These are phyloP conservation scores for Ceratobasidium papillatum DNA, from an alignment of 1,284 basidiomycete genomes.

Conservation along the genomic window DNA sequence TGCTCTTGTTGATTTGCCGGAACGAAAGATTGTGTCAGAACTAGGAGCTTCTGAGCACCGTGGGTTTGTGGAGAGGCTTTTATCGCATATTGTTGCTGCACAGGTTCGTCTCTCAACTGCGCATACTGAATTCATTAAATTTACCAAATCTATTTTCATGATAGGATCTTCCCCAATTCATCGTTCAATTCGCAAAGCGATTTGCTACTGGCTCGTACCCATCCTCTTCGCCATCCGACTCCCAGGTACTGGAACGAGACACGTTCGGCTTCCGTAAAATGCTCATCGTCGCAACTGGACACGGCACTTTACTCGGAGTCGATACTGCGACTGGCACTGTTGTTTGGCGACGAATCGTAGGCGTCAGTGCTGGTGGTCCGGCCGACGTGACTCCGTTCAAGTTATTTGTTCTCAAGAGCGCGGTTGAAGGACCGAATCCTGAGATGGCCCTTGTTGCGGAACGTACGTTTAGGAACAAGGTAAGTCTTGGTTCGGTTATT, in stretches of 20 bases:
- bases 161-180: slow-evolving; percentile 77
- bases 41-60: slow-evolving; percentile 60
- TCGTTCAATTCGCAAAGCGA: slow-evolving; percentile 71
- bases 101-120: slow-evolving; percentile 58
- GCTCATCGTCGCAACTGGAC: slow-evolving; percentile 73
- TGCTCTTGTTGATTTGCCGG: slow-evolving; percentile 82
- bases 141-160: background rate
- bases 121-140: background rate
- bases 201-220: slow-evolving; percentile 78
- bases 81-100: slow-evolving; percentile 69
- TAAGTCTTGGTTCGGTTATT: background rate
- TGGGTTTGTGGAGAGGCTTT: slow-evolving; percentile 63
- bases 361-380: slow-evolving; percentile 50
- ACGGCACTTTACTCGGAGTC: slow-evolving; percentile 83
- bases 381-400: slow-evolving; percentile 66
- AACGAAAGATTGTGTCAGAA: slow-evolving; percentile 62
- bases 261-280: slow-evolving; percentile 90
- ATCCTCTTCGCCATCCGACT: slow-evolving; percentile 57
- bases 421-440: slow-evolving; percentile 53
- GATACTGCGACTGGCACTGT: slow-evolving; percentile 80
- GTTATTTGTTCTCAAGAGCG: slow-evolving; percentile 63
- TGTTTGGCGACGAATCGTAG: slow-evolving; percentile 73
- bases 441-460: slow-evolving; percentile 67
- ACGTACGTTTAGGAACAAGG: slow-evolving; percentile 10
- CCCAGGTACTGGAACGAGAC: slow-evolving; percentile 62